Percentiles rank a stretch among this genome's conserved stretches.
Conservation (phyloP, 1,139 yeast species). For the Pichia sp. region DNA sequence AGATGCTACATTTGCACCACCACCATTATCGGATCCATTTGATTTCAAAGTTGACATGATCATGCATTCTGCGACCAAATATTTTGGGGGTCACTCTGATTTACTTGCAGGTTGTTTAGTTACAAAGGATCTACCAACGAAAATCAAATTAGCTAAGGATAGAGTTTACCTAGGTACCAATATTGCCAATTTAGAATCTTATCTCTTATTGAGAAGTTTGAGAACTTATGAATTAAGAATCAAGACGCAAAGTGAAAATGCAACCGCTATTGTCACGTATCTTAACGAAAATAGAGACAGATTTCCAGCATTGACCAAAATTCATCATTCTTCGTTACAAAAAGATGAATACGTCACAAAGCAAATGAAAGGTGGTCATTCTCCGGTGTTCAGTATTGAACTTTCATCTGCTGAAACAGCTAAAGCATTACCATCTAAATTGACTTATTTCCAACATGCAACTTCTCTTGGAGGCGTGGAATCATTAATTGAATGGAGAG, state of each 20-base stretch:
- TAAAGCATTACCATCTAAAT: conserved; percentile 51
- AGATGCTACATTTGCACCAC: conserved; percentile 92
- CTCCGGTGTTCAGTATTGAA: conserved; percentile 70
- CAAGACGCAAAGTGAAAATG: conserved; percentile 54
- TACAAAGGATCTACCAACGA: conserved; percentile 43
- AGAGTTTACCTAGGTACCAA: conserved; percentile 69
- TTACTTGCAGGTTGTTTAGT: conserved; percentile 72
- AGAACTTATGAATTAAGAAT: conserved; percentile 73
- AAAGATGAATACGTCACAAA: no score
- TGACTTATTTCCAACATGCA: conserved; percentile 77
- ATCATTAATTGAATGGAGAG: conserved; percentile 86
- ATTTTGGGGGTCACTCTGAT: conserved; percentile 93
- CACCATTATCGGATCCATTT: conserved; percentile 79
- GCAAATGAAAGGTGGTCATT: no score
- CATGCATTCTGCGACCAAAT: conserved; percentile 87
- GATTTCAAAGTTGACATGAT: conserved; percentile 74
- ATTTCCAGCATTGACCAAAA: conserved; percentile 44
- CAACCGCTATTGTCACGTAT: conserved; percentile 52
- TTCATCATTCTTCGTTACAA: conserved; percentile 61
- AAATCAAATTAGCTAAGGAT: conserved; percentile 44
- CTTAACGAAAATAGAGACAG: conserved; percentile 38
- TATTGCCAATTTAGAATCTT: conserved; percentile 70
- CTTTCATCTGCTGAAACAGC: conserved; percentile 63
- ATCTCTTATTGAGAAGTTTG: conserved; percentile 65
- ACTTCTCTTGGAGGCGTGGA: conserved; percentile 94